These are phyloP conservation scores for Theobroma cacao DNA, from an alignment of 345 rosid genomes.

Conservation along the genomic window DNA sequence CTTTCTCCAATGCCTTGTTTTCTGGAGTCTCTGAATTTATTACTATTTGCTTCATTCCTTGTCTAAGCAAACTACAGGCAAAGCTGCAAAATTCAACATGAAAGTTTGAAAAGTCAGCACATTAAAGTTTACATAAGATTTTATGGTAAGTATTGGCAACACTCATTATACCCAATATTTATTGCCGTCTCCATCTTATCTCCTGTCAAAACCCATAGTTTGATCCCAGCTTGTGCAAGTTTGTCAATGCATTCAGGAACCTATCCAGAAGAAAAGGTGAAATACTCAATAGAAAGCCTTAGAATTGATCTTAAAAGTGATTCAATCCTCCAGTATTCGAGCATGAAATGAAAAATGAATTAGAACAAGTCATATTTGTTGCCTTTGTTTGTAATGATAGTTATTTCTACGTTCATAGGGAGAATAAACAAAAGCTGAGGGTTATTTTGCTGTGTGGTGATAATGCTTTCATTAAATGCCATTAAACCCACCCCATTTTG, in stretches of 20 bases:
- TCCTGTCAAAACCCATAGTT: conserved; percentile 95
- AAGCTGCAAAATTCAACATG: conserved; percentile 49
- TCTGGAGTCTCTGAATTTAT: conserved; percentile 78
- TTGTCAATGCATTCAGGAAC: conserved; percentile 98
- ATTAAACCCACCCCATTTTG: conserved; percentile 76
- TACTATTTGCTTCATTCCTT: conserved; percentile 88
- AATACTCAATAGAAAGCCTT: neutral
- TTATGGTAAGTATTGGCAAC: neutral
- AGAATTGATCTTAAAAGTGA: conserved; percentile 5
- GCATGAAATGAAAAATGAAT: neutral
- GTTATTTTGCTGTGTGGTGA: neutral
- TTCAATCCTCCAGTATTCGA: neutral
- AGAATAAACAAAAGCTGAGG: neutral
- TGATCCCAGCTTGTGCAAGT: conserved; percentile 96
- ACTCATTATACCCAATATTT: conserved; percentile 69
- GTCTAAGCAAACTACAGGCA: conserved; percentile 93
- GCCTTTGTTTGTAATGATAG: neutral
- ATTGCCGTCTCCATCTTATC: conserved; percentile 99
- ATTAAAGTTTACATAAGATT: neutral
- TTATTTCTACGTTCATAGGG: neutral
- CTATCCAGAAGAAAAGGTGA: conserved; percentile 31
- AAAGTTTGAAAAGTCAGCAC: conserved; percentile 20
- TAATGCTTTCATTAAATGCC: neutral
- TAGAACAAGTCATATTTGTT: neutral
- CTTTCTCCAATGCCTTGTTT: conserved; percentile 63